Evolutionary conservation across 768 basidiomycete genomes (phyloP).

Genomic region (Tulasnella sp.): DNA sequence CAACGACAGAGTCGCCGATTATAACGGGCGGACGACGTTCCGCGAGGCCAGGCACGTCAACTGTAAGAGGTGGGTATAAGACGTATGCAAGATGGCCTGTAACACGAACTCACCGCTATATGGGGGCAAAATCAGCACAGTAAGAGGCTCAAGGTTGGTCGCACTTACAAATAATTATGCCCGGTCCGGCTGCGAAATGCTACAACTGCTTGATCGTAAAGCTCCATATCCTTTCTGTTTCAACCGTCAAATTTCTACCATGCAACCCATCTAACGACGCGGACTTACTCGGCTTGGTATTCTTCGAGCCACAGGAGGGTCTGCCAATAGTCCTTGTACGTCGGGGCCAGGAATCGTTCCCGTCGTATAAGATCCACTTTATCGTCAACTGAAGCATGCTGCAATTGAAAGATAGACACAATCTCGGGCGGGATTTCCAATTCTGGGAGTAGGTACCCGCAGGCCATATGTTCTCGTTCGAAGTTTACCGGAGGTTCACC

Average conservation of each 20-base stretch:
- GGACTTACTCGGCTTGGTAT: too few species aligned
- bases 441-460: constrained; percentile 49
- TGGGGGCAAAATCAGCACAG: too few species aligned
- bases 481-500: constrained; percentile 48
- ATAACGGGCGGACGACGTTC: constrained; percentile 63
- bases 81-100: too few species aligned
- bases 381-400: background rate
- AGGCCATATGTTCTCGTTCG: constrained; percentile 40
- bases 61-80: constrained; percentile 41
- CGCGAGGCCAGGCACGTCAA: constrained; percentile 58
- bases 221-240: constrained; percentile 41
- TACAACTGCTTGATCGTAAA: constrained; percentile 44
- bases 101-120: too few species aligned
- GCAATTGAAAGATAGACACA: background rate
- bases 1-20: constrained; percentile 54
- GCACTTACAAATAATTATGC: constrained; percentile 17
- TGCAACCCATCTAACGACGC: too few species aligned
- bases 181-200: constrained; percentile 40
- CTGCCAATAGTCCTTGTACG: constrained; percentile 54
- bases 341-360: constrained; percentile 28
- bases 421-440: constrained; percentile 43
- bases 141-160: too few species aligned
- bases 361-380: background rate
- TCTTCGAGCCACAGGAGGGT: constrained; percentile 57
- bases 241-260: background rate